These are phyloP conservation scores for Hylodesmum podocarpum DNA, from an alignment of 306 rosid species.

Conservation along the genomic window DNA sequence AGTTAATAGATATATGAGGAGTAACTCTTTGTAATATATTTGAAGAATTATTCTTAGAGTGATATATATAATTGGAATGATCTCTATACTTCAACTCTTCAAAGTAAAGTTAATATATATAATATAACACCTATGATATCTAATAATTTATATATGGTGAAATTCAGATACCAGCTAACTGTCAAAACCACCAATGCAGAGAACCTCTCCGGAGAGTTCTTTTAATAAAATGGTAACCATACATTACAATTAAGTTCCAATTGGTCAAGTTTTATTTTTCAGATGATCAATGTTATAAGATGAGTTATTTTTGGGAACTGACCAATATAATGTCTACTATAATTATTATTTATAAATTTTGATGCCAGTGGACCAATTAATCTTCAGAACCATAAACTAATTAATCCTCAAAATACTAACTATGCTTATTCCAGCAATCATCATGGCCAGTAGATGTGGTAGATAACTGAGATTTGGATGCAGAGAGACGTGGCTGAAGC, in stretches of 20 bases:
- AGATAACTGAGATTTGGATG: background rate
- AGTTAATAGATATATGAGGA: too few relatives aligned
- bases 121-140: background rate
- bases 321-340: background rate
- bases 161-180: background rate
- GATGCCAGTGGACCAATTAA: background rate
- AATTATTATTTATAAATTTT: background rate
- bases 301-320: background rate
- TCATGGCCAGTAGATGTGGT: background rate
- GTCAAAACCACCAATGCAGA: background rate
- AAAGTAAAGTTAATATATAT: background rate
- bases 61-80: too few relatives aligned
- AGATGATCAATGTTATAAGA: background rate
- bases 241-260: background rate
- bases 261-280: background rate
- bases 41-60: too few relatives aligned
- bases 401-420: background rate
- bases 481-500: background rate
- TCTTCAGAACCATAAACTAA: background rate
- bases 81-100: background rate
- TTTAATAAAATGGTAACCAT: background rate
- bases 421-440: background rate
- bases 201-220: background rate
- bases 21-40: too few relatives aligned
- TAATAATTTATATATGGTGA: background rate